Conservation (phyloP, 352 stramenopile genomes). For the Globisporangium echinulatum region DNA sequence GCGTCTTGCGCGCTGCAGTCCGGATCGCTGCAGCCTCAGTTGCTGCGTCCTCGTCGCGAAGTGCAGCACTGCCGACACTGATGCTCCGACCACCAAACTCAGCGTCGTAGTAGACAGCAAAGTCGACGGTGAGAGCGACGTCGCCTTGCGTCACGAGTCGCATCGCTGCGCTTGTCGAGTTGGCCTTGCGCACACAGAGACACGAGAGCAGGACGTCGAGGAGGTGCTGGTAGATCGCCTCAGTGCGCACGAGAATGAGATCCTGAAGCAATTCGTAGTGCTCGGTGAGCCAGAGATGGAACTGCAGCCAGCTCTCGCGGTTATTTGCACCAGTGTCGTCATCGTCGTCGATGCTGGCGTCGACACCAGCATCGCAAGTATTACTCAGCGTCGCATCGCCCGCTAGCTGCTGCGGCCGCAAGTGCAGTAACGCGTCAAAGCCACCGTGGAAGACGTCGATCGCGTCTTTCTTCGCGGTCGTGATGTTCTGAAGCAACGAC, state of each 20-base stretch:
- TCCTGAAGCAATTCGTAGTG: slow-evolving; percentile 60
- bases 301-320: slow-evolving; percentile 64
- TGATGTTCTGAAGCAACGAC: slow-evolving; percentile 63
- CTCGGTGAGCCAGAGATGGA: slow-evolving; percentile 74
- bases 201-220: slow-evolving; percentile 49
- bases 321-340: slow-evolving; percentile 13
- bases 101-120: slow-evolving; percentile 20
- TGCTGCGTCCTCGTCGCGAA: slow-evolving; percentile 12
- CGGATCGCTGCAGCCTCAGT: slow-evolving; percentile 6
- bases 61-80: slow-evolving; percentile 6
- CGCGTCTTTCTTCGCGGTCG: slow-evolving; percentile 61
- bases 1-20: slow-evolving; percentile 22
- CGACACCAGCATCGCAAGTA: not conserved
- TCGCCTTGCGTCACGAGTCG: slow-evolving; percentile 17
- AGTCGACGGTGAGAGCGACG: slow-evolving; percentile 27
- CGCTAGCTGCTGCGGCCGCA: slow-evolving; percentile 15
- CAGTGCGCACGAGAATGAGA: slow-evolving; percentile 52
- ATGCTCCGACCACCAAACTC: slow-evolving; percentile 11
- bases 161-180: slow-evolving; percentile 13
- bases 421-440: slow-evolving; percentile 59
- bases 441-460: slow-evolving; percentile 72
- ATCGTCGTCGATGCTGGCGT: not conserved
- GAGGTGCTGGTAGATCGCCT: slow-evolving; percentile 50
- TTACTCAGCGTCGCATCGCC: not conserved
- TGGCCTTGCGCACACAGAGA: slow-evolving; percentile 34